Evolutionary conservation across 176 grass and related monocot species (phyloP).

Genomic region (Tuctoria greenei): DNA sequence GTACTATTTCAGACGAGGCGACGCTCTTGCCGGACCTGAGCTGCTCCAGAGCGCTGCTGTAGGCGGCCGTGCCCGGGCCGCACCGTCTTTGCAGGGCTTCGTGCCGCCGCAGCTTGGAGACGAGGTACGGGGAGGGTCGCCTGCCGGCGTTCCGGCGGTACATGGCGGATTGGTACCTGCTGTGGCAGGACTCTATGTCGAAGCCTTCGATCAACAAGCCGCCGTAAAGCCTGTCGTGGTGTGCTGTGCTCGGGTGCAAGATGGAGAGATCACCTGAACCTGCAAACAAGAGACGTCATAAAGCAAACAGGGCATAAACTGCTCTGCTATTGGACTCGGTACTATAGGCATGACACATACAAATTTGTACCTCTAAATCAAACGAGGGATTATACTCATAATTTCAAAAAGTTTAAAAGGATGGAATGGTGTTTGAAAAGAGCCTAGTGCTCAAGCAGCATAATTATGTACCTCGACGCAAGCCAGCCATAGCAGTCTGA

Average conservation of each 20-base stretch:
- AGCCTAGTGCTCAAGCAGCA: not conserved
- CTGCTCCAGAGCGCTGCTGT: conserved; percentile 36
- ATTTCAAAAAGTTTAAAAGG: not conserved
- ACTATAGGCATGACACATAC: no score
- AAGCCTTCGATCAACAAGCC: conserved; percentile 47
- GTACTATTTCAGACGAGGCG: not conserved
- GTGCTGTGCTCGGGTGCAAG: not conserved
- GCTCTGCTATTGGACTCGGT: not conserved
- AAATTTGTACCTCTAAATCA: no score
- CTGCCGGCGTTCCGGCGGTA: conserved; percentile 40
- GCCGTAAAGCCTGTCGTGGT: conserved; percentile 37
- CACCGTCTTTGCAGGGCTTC: conserved; percentile 57
- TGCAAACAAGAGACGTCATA: not conserved
- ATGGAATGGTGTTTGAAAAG: not conserved
- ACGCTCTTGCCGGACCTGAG: conserved; percentile 41
- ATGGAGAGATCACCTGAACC: not conserved
- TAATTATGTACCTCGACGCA: conserved; percentile 4
- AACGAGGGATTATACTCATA: not conserved
- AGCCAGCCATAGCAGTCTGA: conserved; percentile 3
- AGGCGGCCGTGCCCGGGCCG: conserved; percentile 55
- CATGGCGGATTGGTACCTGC: conserved; percentile 55
- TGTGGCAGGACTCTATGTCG: conserved; percentile 38
- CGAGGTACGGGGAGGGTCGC: conserved; percentile 44
- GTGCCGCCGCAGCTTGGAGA: conserved; percentile 49
- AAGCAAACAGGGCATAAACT: not conserved